Percentiles rank a stretch among this genome's conserved stretches.
These are phyloP conservation scores for Colletotrichum scovillei DNA, from an alignment of 2,329 filamentous ascomycete genomes.

Conservation along the genomic window DNA sequence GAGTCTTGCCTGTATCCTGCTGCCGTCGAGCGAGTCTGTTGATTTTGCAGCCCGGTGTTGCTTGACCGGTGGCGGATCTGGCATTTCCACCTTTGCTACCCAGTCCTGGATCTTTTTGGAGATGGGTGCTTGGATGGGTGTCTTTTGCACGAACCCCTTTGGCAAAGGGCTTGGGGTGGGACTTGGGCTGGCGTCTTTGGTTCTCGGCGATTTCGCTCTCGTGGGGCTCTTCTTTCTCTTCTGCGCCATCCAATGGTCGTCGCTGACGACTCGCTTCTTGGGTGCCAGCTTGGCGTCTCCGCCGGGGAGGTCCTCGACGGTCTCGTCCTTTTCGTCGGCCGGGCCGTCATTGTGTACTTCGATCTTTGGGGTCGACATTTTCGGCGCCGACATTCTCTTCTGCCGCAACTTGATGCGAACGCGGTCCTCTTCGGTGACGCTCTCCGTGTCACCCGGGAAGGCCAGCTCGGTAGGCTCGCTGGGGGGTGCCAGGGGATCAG, in stretches of 20 bases:
- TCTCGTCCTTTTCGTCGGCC: slow-evolving; percentile 41
- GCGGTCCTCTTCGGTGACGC: slow-evolving; percentile 71
- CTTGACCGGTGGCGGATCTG: slow-evolving; percentile 52
- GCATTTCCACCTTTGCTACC: slow-evolving; percentile 66
- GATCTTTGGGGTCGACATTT: slow-evolving; percentile 49
- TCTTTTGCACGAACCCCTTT: slow-evolving; percentile 66
- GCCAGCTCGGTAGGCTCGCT: slow-evolving; percentile 72
- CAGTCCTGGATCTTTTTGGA: slow-evolving; percentile 72
- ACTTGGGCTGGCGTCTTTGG: slow-evolving; percentile 37
- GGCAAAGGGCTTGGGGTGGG: slow-evolving; percentile 59
- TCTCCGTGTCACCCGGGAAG: slow-evolving; percentile 68
- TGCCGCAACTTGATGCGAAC: slow-evolving; percentile 66
- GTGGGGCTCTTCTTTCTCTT: slow-evolving; percentile 63
- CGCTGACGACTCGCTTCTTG: slow-evolving; percentile 92
- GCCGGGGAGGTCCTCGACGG: slow-evolving; percentile 35
- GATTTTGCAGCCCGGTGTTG: slow-evolving; percentile 49
- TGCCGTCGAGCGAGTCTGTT: slow-evolving; percentile 43
- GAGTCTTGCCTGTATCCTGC: slow-evolving; percentile 39
- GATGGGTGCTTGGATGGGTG: slow-evolving; percentile 65
- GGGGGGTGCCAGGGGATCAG: slow-evolving; percentile 62
- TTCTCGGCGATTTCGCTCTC: slow-evolving; percentile 49
- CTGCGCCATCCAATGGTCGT: slow-evolving; percentile 85
- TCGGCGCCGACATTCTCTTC: slow-evolving; percentile 52
- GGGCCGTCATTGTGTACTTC: slow-evolving; percentile 45
- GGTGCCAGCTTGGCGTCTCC: slow-evolving; percentile 69